A percentile compares a stretch with the other conserved stretches of the same genome.
Evolutionary conservation across 495 filamentous ascomycete genomes (phyloP).

Genomic region (Xeromyces bisporus): DNA sequence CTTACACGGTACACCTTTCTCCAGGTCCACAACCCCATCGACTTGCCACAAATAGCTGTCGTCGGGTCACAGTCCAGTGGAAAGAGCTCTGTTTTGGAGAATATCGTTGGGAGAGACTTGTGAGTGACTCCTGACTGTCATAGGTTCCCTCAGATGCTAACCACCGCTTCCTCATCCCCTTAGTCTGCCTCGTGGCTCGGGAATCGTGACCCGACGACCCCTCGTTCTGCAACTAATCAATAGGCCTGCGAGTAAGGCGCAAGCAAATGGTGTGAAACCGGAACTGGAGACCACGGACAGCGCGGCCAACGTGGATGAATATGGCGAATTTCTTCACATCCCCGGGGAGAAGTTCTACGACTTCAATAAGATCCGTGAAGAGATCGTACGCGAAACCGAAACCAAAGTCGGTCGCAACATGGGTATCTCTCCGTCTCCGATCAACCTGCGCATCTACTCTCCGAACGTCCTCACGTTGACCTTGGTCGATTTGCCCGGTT

Average conservation of each 20-base stretch:
- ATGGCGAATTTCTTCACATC: conserved; percentile 97
- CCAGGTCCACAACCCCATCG: conserved; percentile 92
- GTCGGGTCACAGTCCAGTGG: conserved; percentile 98
- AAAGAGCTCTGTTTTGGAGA: conserved; percentile 99
- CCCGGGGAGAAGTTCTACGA: conserved; percentile 97
- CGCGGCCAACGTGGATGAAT: conserved; percentile 84
- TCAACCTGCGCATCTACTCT: conserved; percentile 95
- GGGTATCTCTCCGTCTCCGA: conserved; percentile 90
- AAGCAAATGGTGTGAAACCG: conserved; percentile 63
- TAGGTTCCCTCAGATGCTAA: neutral
- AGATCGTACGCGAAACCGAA: conserved; percentile 94
- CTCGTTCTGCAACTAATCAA: conserved; percentile 98
- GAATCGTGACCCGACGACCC: conserved; percentile 92
- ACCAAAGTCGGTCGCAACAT: conserved; percentile 88
- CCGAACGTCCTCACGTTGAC: conserved; percentile 97
- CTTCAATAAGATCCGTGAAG: conserved; percentile 98
- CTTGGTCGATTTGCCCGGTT: conserved; percentile 87
- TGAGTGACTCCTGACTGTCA: conserved; percentile 27
- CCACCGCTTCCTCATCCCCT: conserved; percentile 1
- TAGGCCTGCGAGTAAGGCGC: conserved; percentile 37
- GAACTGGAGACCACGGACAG: conserved; percentile 55
- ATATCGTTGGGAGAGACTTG: conserved; percentile 98
- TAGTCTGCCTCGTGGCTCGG: conserved; percentile 92
- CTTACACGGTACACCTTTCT: conserved; percentile 19
- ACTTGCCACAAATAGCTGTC: conserved; percentile 95